Conservation (phyloP, 805 yeast genomes). For the Metschnikowia lunata region DNA sequence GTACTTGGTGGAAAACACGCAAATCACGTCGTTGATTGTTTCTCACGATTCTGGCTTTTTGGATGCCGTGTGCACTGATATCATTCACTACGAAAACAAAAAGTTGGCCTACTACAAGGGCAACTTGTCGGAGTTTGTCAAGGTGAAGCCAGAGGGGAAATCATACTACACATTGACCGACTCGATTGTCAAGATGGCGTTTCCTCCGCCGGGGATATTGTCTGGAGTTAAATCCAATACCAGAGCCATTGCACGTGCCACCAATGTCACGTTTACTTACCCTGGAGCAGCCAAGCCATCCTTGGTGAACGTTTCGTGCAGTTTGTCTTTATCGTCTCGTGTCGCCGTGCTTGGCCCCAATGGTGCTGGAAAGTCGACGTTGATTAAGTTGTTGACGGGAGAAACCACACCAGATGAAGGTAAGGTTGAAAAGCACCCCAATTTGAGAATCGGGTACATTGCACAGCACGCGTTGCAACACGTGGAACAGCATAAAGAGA, state of each 20-base stretch:
- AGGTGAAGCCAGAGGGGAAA: slow-evolving; percentile 92
- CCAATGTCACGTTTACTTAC: slow-evolving; percentile 79
- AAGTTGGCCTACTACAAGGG: slow-evolving; percentile 95
- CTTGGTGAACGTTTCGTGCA: slow-evolving; percentile 71
- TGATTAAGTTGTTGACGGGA: slow-evolving; percentile 89
- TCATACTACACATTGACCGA: slow-evolving; percentile 93
- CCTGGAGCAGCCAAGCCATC: slow-evolving; percentile 90
- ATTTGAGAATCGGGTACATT: slow-evolving; percentile 95
- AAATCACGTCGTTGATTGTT: slow-evolving; percentile 90
- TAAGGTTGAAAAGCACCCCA: slow-evolving; percentile 95
- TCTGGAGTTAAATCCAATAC: slow-evolving; percentile 97
- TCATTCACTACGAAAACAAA: slow-evolving; percentile 93
- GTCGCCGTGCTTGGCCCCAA: slow-evolving; percentile 96
- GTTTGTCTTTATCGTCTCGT: slow-evolving; percentile 92
- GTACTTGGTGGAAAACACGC: slow-evolving; percentile 73
- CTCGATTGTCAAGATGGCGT: slow-evolving; percentile 90
- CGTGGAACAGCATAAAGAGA: slow-evolving; percentile 94
- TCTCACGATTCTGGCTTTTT: slow-evolving; percentile 97
- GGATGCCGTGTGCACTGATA: slow-evolving; percentile 94
- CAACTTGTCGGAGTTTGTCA: slow-evolving; percentile 87
- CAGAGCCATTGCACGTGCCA: slow-evolving; percentile 86
- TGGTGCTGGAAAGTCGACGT: slow-evolving; percentile 98
- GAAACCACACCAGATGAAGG: slow-evolving; percentile 85
- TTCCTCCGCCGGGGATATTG: slow-evolving; percentile 97
- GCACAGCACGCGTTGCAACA: slow-evolving; percentile 98